Conservation (phyloP, 768 basidiomycete species). For the Lepiota venenata region DNA sequence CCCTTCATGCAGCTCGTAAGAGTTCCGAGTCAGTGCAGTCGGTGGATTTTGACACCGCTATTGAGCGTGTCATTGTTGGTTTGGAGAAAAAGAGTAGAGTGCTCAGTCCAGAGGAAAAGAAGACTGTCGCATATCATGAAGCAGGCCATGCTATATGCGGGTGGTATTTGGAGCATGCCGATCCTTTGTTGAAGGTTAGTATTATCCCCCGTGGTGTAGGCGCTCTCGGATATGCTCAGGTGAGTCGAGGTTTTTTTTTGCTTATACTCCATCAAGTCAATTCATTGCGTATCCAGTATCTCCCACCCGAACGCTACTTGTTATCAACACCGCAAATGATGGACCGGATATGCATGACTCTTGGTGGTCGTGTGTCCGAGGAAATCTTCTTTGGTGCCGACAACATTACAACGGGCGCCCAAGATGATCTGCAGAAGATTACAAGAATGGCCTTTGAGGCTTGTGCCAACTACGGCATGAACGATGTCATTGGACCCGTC, state of each 20-base stretch:
- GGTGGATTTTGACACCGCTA: slow-evolving; percentile 92
- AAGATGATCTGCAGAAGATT: slow-evolving; percentile 98
- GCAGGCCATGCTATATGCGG: slow-evolving; percentile 98
- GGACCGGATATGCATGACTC: slow-evolving; percentile 97
- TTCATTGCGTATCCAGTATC: slow-evolving; percentile 52
- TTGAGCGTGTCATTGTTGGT: slow-evolving; percentile 97
- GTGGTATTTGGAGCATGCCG: slow-evolving; percentile 98
- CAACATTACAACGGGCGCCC: slow-evolving; percentile 96
- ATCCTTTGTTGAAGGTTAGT: slow-evolving; percentile 95
- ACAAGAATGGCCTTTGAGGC: slow-evolving; percentile 97
- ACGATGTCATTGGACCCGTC: slow-evolving; percentile 89
- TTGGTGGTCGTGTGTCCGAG: slow-evolving; percentile 96
- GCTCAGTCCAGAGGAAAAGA: slow-evolving; percentile 94
- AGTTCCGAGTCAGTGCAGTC: slow-evolving; percentile 76
- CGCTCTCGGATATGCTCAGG: slow-evolving; percentile 95
- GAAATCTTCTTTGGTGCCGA: slow-evolving; percentile 94
- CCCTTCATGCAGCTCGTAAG: slow-evolving; percentile 89
- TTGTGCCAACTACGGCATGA: slow-evolving; percentile 97
- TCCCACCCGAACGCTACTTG: slow-evolving; percentile 94
- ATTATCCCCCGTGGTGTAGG: slow-evolving; percentile 97
- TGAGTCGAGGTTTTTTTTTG: slow-evolving; percentile 27
- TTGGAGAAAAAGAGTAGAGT: slow-evolving; percentile 95
- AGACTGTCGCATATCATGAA: slow-evolving; percentile 97
- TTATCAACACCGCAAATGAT: slow-evolving; percentile 92
- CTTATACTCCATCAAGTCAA: background rate